phyloP scores from a whole-genome alignment of 352 stramenopile species.

The Globisporangium mamillatum region DNA sequence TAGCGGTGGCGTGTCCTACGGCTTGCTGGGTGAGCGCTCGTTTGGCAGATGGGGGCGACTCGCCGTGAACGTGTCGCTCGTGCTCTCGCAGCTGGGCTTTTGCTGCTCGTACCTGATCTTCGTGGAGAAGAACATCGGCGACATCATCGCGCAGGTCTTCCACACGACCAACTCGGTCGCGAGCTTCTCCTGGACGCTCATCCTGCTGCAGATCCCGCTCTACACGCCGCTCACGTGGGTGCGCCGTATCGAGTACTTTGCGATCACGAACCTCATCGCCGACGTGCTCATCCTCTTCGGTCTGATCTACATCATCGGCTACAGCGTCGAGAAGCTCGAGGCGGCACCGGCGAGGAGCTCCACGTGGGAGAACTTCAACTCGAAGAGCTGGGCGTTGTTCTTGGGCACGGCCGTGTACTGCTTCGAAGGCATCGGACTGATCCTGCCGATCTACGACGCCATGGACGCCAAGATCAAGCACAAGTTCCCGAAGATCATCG shows the following conservation, averaged over 20 bases:
- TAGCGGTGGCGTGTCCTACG: slow-evolving; percentile 50
- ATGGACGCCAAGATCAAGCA: slow-evolving; percentile 55
- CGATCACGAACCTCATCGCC: slow-evolving; percentile 62
- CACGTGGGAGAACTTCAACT: slow-evolving; percentile 68
- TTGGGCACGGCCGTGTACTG: slow-evolving; percentile 65
- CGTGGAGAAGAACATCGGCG: slow-evolving; percentile 64
- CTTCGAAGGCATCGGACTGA: slow-evolving; percentile 70
- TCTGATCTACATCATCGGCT: slow-evolving; percentile 55
- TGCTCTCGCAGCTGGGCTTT: slow-evolving; percentile 69
- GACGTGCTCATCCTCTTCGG: slow-evolving; percentile 60
- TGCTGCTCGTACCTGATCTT: slow-evolving; percentile 80
- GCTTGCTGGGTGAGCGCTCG: slow-evolving; percentile 48
- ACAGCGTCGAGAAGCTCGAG: slow-evolving; percentile 46
- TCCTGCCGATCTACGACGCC: slow-evolving; percentile 69
- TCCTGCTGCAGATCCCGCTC: slow-evolving; percentile 59
- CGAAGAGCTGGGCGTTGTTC: slow-evolving; percentile 56
- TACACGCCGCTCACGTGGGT: slow-evolving; percentile 73
- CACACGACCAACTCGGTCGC: slow-evolving; percentile 37
- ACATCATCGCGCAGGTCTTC: slow-evolving; percentile 55
- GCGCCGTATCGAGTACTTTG: slow-evolving; percentile 73
- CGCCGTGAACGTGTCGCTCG: slow-evolving; percentile 64
- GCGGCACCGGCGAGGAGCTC: slow-evolving; percentile 22
- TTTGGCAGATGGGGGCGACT: slow-evolving; percentile 47
- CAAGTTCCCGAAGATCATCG: slow-evolving; percentile 56
- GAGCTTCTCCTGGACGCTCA: slow-evolving; percentile 51